These are phyloP conservation scores for Colletotrichum higginsianum DNA, from an alignment of 2,329 filamentous ascomycete species.

Conservation along the genomic window DNA sequence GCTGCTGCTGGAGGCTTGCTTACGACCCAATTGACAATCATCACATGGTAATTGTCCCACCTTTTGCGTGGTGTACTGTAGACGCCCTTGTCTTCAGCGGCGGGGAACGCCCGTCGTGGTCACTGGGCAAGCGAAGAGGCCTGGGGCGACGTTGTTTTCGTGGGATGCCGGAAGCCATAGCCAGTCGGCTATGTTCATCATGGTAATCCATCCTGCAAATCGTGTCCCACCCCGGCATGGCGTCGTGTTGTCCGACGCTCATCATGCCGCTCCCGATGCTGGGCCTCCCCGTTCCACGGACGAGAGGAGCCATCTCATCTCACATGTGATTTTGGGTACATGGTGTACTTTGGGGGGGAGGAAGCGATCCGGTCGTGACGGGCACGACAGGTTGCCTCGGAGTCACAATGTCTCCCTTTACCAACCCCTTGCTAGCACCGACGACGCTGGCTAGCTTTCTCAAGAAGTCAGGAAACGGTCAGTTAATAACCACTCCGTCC, in stretches of 20 bases:
- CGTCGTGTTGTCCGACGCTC: background rate
- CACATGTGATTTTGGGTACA: slow-evolving; percentile 32
- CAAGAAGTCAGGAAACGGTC: slow-evolving; percentile 1
- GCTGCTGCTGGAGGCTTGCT: background rate
- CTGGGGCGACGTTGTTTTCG: background rate
- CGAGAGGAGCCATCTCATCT: slow-evolving; percentile 5
- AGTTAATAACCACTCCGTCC: slow-evolving; percentile 31
- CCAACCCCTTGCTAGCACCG: slow-evolving; percentile 22
- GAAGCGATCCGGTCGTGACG: background rate
- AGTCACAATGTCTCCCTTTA: slow-evolving; percentile 4
- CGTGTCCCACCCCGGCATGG: background rate
- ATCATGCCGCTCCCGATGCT: slow-evolving; percentile 12
- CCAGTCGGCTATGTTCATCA: slow-evolving; percentile 2
- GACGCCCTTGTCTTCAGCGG: background rate
- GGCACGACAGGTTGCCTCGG: background rate
- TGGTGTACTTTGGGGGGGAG: background rate
- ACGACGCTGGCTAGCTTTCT: slow-evolving; percentile 1
- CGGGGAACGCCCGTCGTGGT: slow-evolving; percentile 7
- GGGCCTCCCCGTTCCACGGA: background rate
- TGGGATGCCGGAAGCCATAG: slow-evolving; percentile 11
- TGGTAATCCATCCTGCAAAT: slow-evolving; percentile 13
- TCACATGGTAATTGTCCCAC: slow-evolving; percentile 34
- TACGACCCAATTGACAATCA: slow-evolving; percentile 1
- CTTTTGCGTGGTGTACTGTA: background rate
- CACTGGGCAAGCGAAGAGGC: background rate